These are phyloP conservation scores for Chionographis japonica DNA, from an alignment of 106 monocot genomes.

Conservation along the genomic window DNA sequence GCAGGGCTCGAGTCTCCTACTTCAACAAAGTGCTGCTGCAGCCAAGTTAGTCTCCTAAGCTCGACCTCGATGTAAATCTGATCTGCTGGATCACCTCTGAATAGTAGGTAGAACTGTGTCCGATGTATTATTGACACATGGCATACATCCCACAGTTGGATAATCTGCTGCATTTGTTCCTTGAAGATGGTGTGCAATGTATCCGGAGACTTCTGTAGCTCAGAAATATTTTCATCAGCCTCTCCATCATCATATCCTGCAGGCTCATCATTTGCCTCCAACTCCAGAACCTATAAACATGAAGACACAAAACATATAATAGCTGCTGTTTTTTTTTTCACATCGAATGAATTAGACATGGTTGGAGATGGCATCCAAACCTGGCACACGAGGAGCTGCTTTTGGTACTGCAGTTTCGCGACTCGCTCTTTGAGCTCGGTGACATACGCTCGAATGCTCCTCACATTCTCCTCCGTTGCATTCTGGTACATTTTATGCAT, in stretches of 20 bases:
- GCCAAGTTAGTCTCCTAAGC: slow-evolving; percentile 74
- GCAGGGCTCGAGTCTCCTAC: slow-evolving; percentile 52
- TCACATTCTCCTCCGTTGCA: slow-evolving; percentile 88
- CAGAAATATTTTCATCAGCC: slow-evolving; percentile 24
- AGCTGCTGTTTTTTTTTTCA: too few species aligned
- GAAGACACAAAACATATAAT: not conserved
- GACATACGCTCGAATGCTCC: slow-evolving; percentile 83
- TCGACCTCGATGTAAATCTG: slow-evolving; percentile 97
- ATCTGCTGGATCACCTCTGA: slow-evolving; percentile 87
- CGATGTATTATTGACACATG: slow-evolving; percentile 88
- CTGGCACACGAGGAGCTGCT: slow-evolving; percentile 96
- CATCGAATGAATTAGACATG: too few species aligned
- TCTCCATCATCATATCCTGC: slow-evolving; percentile 18
- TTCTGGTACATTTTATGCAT: slow-evolving; percentile 98
- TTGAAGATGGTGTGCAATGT: slow-evolving; percentile 54
- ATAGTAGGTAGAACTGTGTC: slow-evolving; percentile 86
- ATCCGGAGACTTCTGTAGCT: slow-evolving; percentile 41
- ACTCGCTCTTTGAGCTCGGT: slow-evolving; percentile 93
- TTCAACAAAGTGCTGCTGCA: slow-evolving; percentile 69
- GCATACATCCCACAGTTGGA: slow-evolving; percentile 84
- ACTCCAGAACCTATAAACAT: slow-evolving; percentile 63
- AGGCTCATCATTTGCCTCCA: slow-evolving; percentile 75
- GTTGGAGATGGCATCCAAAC: slow-evolving; percentile 8
- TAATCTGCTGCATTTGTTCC: slow-evolving; percentile 74
- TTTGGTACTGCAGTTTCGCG: slow-evolving; percentile 95